phyloP scores from a whole-genome alignment of 1,284 basidiomycete genomes.

The Erythrobasidium hasegawianum region DNA sequence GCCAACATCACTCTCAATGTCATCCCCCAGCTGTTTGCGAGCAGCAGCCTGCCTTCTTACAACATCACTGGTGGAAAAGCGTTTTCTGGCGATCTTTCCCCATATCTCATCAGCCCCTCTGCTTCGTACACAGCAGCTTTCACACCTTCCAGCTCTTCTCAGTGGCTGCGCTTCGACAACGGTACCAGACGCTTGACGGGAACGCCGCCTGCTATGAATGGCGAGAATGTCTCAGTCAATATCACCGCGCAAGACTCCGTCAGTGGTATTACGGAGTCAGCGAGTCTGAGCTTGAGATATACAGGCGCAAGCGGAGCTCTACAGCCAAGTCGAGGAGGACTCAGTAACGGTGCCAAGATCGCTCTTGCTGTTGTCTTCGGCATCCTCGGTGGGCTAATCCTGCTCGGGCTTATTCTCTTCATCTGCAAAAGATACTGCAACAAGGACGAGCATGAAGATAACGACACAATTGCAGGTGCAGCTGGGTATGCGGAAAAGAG shows the following conservation, averaged over 20 bases:
- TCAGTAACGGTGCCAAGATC: constrained; percentile 38
- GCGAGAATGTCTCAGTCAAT: constrained; percentile 35
- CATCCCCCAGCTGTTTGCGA: constrained; percentile 64
- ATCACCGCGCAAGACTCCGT: constrained; percentile 16
- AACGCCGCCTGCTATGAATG: constrained; percentile 53
- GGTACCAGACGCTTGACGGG: constrained; percentile 56
- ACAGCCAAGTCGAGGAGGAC: constrained; percentile 27
- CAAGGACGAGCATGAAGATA: constrained; percentile 29
- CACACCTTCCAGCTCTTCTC: constrained; percentile 57
- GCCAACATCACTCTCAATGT: constrained; percentile 62
- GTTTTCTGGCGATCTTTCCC: constrained; percentile 38
- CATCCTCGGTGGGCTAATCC: constrained; percentile 35
- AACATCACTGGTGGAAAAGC: constrained; percentile 53
- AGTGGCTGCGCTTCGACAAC: constrained; percentile 63
- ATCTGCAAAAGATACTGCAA: constrained; percentile 36
- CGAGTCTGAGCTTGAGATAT: constrained; percentile 31
- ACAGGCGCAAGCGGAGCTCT: constrained; percentile 7
- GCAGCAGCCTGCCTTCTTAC: constrained; percentile 57
- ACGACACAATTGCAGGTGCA: constrained; percentile 19
- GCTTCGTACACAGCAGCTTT: constrained; percentile 39
- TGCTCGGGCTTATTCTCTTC: constrained; percentile 38
- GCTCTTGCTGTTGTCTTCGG: constrained; percentile 43
- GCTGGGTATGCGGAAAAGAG: constrained; percentile 18
- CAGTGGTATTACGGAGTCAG: constrained; percentile 13
- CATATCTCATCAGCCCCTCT: constrained; percentile 34